Evolutionary conservation across 225 moss, liverwort and hornwort genomes (phyloP), one percentile per base, ranked within the genome.

Genomic region (Sphagnum contortum): DNA sequence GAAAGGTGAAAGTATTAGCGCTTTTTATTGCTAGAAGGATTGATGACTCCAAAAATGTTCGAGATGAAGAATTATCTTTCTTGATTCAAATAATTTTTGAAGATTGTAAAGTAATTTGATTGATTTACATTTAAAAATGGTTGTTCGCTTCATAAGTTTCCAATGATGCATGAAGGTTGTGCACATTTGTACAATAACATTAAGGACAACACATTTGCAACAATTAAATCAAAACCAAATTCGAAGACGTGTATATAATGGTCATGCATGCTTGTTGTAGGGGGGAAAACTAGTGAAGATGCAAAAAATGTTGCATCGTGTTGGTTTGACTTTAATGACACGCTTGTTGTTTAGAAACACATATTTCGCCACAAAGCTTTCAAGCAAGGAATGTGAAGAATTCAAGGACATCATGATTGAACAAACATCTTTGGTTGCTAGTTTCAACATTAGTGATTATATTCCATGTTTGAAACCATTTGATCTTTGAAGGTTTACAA

Each of bases 401-500:
- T 68, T 77, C 53, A 77, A 68, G 62, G 70, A 72, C 3, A 61
- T 83, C 2, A 69, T 75, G 1, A 65, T 72, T 11, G 83, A 83
- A 44, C 2, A 70, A 3, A 49, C 66, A 3, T 74, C 80, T 4
- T 59, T 83, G 29, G 68, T 83, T 79, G 83, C 80, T 1, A 80
- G 70, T 0, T 48, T 83, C 7, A 72, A 70, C 11, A 57, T 83
- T 4, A 44, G 83, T 0, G 83, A 83, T 47, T 83, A 65, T 47
- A 71, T 84, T 3, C 80, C 81, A 2, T 66, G 44, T 55, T 75
- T 84, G 11, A 76, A 77, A 5, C 81, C 78, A 76, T 65, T 81
- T 2, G 84, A 84, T 29, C 67, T 73, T 45, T 45, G 55, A 71
- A 3, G 78, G 81, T 5, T 71, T 66, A 50, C 78, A 81, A 48